phyloP scores from a whole-genome alignment of 345 rosid genomes.

The Syzygium aromaticum region DNA sequence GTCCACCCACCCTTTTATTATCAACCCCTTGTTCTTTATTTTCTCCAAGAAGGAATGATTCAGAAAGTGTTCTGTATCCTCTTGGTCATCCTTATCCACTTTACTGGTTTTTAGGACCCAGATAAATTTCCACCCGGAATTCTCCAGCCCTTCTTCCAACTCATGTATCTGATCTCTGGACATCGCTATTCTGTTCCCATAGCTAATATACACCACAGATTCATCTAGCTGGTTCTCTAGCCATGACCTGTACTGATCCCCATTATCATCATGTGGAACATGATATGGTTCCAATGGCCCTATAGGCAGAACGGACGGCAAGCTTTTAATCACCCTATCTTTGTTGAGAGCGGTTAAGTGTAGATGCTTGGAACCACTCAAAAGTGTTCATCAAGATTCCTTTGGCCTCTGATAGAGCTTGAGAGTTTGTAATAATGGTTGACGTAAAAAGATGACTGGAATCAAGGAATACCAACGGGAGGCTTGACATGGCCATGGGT shows the following conservation, averaged over 20 bases:
- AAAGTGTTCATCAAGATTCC: constrained; percentile 30
- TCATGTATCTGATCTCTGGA: constrained; percentile 27
- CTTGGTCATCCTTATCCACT: constrained; percentile 35
- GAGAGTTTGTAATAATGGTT: background rate
- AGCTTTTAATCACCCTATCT: background rate
- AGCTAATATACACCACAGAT: constrained; percentile 31
- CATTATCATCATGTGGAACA: background rate
- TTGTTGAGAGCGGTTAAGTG: constrained; percentile 7
- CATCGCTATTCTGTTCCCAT: constrained; percentile 32
- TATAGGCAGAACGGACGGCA: constrained; percentile 15
- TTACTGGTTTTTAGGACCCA: constrained; percentile 28
- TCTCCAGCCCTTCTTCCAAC: constrained; percentile 24
- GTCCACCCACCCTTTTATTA: constrained; percentile 9
- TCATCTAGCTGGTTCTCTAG: constrained; percentile 18
- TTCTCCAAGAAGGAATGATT: constrained; percentile 14
- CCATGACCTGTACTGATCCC: constrained; percentile 10
- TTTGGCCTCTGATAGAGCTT: background rate
- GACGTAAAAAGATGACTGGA: constrained; percentile 2
- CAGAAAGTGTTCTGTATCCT: constrained; percentile 11
- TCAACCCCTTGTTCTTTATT: constrained; percentile 9
- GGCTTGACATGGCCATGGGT: constrained; percentile 21
- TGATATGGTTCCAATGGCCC: constrained; percentile 24
- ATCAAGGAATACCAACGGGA: constrained; percentile 16
- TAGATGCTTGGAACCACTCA: constrained; percentile 16
- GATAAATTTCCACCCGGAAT: constrained; percentile 20